phyloP scores from a whole-genome alignment of 805 yeast genomes.

The Ogataea populi-albae region DNA sequence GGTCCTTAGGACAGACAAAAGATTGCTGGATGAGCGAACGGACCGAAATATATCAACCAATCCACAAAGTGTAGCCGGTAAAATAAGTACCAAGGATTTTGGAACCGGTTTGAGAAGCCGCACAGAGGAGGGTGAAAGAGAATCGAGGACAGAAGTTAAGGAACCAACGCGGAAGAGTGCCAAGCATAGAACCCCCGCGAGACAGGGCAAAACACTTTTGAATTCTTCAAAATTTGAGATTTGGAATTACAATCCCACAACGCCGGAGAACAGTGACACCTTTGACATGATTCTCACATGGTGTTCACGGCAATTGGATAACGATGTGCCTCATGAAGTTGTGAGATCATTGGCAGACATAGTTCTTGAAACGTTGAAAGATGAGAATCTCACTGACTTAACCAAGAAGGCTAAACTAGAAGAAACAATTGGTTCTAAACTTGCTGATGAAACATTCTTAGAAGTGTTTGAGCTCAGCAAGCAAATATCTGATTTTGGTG shows the following conservation, averaged over 20 bases:
- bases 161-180: constrained; percentile 9
- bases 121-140: constrained; percentile 19
- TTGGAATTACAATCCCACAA: constrained; percentile 61
- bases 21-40: constrained; percentile 41
- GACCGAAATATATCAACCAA: constrained; percentile 52
- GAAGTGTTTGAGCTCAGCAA: constrained; percentile 43
- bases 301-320: constrained; percentile 54
- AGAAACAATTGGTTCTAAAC: constrained; percentile 40
- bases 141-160: constrained; percentile 8
- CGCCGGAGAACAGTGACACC: constrained; percentile 45
- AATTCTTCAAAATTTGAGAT: constrained; percentile 41
- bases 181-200: constrained; percentile 9
- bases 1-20: constrained; percentile 59
- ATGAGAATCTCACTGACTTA: constrained; percentile 40
- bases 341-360: constrained; percentile 71
- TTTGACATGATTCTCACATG: constrained; percentile 60
- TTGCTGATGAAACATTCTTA: constrained; percentile 45
- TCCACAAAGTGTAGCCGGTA: constrained; percentile 73
- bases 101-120: constrained; percentile 36
- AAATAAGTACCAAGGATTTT: constrained; percentile 65
- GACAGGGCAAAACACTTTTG: constrained; percentile 28
- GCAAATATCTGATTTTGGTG: constrained; percentile 49
- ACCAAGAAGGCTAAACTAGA: constrained; percentile 50
- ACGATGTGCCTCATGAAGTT: constrained; percentile 74
- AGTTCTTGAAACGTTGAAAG: constrained; percentile 51